phyloP scores from a whole-genome alignment of 495 filamentous ascomycete species.

The Penicillium nucicola region DNA sequence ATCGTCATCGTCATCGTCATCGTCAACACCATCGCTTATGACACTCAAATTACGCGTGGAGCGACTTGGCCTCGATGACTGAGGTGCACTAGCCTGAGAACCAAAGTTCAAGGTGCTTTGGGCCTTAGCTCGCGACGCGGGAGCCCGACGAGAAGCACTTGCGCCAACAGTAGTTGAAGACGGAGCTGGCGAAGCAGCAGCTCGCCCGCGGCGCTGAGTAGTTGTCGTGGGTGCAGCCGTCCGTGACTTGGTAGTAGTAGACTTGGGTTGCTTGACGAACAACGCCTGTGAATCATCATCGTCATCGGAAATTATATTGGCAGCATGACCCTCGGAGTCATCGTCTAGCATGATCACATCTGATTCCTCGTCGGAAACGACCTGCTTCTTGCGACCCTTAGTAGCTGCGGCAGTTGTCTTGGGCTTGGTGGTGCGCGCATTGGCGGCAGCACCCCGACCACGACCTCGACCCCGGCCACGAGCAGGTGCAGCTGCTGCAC shows the following conservation, averaged over 20 bases:
- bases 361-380: constrained; percentile 55
- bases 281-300: constrained; percentile 48
- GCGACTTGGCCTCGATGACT: constrained; percentile 41
- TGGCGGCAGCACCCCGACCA: constrained; percentile 42
- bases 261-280: constrained; percentile 51
- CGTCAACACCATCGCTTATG: constrained; percentile 56
- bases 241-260: constrained; percentile 30
- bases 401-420: constrained; percentile 37
- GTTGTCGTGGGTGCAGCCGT: constrained; percentile 27
- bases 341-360: constrained; percentile 64
- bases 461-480: constrained; percentile 51
- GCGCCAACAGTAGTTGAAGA: constrained; percentile 42
- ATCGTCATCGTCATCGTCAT: constrained; percentile 79
- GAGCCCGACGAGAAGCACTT: constrained; percentile 31
- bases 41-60: constrained; percentile 38
- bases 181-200: constrained; percentile 40
- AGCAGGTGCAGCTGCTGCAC: constrained; percentile 27
- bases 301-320: constrained; percentile 27
- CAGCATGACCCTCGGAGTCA: constrained; percentile 54
- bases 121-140: constrained; percentile 28
- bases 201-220: constrained; percentile 27
- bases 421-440: constrained; percentile 35
- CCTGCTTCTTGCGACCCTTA: constrained; percentile 40
- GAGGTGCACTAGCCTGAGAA: constrained; percentile 45
- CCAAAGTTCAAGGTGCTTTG: constrained; percentile 76